Percentiles rank a stretch among this genome's conserved stretches.
Conservation (phyloP, 495 filamentous ascomycete species). For the Talaromyces liani region DNA sequence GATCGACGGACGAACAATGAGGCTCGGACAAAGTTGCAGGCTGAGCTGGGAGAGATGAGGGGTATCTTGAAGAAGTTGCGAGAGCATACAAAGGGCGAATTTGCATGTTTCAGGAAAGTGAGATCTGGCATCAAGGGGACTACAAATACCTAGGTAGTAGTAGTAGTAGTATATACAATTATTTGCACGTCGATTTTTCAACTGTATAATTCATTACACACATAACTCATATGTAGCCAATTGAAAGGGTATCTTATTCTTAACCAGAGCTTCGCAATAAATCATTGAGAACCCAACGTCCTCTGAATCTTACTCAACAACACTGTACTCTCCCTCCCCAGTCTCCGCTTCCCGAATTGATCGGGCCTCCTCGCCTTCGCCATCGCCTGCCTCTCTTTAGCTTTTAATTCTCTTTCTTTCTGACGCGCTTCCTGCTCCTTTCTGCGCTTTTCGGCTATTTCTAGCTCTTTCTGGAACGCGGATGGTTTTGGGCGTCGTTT, state of each 20-base stretch:
- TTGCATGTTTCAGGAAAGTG: constrained; percentile 65
- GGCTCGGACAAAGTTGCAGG: constrained; percentile 68
- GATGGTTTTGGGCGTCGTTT: constrained; percentile 48
- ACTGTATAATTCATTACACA: background rate
- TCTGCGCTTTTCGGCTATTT: constrained; percentile 58
- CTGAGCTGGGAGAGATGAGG: constrained; percentile 83
- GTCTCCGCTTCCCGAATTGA: constrained; percentile 68
- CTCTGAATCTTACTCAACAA: constrained; percentile 74
- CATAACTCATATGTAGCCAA: background rate
- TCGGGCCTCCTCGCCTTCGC: constrained; percentile 69
- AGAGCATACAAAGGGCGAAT: constrained; percentile 78
- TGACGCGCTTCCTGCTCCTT: constrained; percentile 55
- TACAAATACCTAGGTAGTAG: background rate
- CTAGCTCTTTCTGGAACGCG: constrained; percentile 70
- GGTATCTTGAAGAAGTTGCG: constrained; percentile 72
- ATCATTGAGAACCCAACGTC: constrained; percentile 43
- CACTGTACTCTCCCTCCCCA: constrained; percentile 80
- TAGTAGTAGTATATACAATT: background rate
- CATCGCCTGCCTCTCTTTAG: constrained; percentile 60
- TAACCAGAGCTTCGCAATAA: background rate
- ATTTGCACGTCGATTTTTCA: background rate
- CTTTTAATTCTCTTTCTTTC: constrained; percentile 49
- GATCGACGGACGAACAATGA: constrained; percentile 82
- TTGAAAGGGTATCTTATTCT: background rate
- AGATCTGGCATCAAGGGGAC: constrained; percentile 12